These are phyloP conservation scores for Pholiota microspora DNA, from an alignment of 768 basidiomycete species.

Conservation along the genomic window DNA sequence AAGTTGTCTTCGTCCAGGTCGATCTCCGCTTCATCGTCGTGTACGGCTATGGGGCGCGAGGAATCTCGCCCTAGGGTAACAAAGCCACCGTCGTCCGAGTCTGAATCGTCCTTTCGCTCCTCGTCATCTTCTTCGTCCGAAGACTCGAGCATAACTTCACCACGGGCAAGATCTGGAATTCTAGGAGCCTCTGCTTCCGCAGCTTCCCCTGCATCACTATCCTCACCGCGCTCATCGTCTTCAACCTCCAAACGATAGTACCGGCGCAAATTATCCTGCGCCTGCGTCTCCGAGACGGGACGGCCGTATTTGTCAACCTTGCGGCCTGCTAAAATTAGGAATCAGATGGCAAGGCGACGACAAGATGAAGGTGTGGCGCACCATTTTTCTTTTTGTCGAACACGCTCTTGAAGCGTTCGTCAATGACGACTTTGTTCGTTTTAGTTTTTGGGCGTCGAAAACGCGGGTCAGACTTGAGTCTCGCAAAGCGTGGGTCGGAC, in stretches of 20 bases:
- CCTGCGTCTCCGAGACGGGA: conserved; percentile 60
- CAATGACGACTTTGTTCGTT: conserved; percentile 79
- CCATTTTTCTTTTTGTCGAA: conserved; percentile 49
- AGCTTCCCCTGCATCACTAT: conserved; percentile 31
- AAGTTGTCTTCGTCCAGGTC: conserved; percentile 79
- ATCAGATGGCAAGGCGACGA: conserved; percentile 3
- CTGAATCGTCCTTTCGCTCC: conserved; percentile 25
- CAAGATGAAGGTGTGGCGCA: conserved; percentile 14
- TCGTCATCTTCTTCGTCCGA: conserved; percentile 70
- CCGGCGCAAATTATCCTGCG: conserved; percentile 22
- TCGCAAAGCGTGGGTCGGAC: conserved; percentile 86
- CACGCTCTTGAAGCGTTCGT: conserved; percentile 87
- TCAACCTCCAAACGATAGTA: conserved; percentile 10
- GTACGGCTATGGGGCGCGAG: conserved; percentile 38
- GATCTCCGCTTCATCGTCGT: conserved; percentile 53
- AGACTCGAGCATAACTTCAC: conserved; percentile 83
- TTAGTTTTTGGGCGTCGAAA: conserved; percentile 85
- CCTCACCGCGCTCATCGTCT: conserved; percentile 42
- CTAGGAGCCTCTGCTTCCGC: conserved; percentile 28
- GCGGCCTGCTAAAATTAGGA: conserved; percentile 36
- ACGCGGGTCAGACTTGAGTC: conserved; percentile 87
- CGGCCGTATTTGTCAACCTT: conserved; percentile 90
- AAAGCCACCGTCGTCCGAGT: conserved; percentile 47
- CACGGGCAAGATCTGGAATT: conserved; percentile 83
- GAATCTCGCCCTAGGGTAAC: conserved; percentile 49